A percentile compares a stretch with the other conserved stretches of the same genome.
Conservation (phyloP, 73 alveolate species). For the Paramecium pentaurelia region DNA sequence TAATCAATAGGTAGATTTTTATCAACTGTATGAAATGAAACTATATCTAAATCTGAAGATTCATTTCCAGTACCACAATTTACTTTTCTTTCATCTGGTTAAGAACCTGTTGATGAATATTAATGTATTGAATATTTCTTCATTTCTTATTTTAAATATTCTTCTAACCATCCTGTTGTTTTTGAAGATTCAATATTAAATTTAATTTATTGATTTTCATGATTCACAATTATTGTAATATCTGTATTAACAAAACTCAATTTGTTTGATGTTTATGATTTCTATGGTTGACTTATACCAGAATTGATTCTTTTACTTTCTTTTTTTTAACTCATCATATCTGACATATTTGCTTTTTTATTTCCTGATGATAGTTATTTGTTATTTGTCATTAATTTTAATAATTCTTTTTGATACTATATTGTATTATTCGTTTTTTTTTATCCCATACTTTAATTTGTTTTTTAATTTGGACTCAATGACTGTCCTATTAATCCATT, state of each 20-base stretch:
- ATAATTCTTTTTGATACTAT: neutral
- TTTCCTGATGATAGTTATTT: neutral
- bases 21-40: slow-evolving; percentile 1
- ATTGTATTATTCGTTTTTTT: neutral
- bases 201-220: slow-evolving; percentile 9
- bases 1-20: slow-evolving; percentile 37
- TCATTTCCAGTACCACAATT: slow-evolving; percentile 18
- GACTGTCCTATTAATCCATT: neutral
- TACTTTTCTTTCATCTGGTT: slow-evolving; percentile 1
- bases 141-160: neutral
- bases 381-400: slow-evolving; percentile 25
- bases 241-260: neutral
- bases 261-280: neutral
- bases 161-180: neutral
- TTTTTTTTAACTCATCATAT: neutral
- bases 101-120: slow-evolving; percentile 22
- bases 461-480: neutral
- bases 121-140: neutral
- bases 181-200: neutral
- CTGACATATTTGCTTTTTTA: neutral
- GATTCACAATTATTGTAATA: neutral
- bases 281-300: neutral
- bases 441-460: neutral
- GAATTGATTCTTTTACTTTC: neutral
- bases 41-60: neutral